A percentile compares a stretch with the other conserved stretches of the same genome.
Conservation (phyloP, 2,329 filamentous ascomycete species). For the Chaetomium globosum region DNA sequence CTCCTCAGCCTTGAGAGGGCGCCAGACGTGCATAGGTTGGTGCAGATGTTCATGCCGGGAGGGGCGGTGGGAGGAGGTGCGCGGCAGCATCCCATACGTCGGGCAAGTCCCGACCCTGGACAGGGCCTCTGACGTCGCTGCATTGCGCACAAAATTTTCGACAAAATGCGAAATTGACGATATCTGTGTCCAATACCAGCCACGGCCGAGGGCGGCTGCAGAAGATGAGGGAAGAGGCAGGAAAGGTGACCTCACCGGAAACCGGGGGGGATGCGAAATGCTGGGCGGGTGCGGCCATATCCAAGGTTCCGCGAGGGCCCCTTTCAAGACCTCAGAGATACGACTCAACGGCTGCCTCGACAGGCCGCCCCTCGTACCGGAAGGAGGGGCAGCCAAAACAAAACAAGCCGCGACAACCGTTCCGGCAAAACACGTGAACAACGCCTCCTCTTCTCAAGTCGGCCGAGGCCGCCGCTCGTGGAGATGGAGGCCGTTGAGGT, state of each 20-base stretch:
- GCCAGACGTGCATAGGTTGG: slow-evolving; percentile 28
- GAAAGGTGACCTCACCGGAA: slow-evolving; percentile 17
- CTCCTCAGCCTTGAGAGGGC: slow-evolving; percentile 23
- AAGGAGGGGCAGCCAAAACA: slow-evolving; percentile 22
- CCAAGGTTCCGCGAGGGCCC: neutral
- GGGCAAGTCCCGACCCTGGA: slow-evolving; percentile 15
- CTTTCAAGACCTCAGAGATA: slow-evolving; percentile 8
- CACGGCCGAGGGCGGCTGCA: slow-evolving; percentile 11
- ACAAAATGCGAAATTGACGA: slow-evolving; percentile 28
- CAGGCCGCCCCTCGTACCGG: neutral
- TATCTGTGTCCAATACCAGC: slow-evolving; percentile 34
- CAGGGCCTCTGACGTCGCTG: slow-evolving; percentile 35
- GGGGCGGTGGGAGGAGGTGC: slow-evolving; percentile 23
- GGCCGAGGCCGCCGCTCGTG: neutral
- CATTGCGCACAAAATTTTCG: slow-evolving; percentile 30
- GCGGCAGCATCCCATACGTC: slow-evolving; percentile 35
- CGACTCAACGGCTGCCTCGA: neutral
- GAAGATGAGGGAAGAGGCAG: slow-evolving; percentile 28
- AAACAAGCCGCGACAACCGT: slow-evolving; percentile 10
- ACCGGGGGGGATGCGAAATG: slow-evolving; percentile 17
- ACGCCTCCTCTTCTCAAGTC: neutral
- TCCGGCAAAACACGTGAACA: neutral
- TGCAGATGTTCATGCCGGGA: slow-evolving; percentile 29
- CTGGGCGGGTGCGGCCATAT: neutral
- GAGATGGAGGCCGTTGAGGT: neutral